Percentiles rank a stretch among this genome's conserved stretches.
These are phyloP conservation scores for Phialophora chinensis DNA, from an alignment of 2,329 filamentous ascomycete genomes.

Conservation along the genomic window DNA sequence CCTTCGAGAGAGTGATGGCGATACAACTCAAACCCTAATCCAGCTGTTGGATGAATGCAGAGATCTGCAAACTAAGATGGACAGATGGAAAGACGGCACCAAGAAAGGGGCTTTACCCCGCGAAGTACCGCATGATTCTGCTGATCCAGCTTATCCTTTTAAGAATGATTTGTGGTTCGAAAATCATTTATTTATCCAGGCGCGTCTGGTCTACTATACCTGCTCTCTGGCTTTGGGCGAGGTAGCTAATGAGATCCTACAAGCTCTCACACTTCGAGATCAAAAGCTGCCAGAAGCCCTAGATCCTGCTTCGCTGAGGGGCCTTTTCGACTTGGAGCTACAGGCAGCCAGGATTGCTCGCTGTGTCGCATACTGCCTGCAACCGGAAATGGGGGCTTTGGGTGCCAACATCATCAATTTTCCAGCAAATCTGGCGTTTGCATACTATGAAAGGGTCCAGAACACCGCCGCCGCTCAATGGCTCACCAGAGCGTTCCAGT, in stretches of 20 bases:
- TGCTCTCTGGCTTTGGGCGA: conserved; percentile 31
- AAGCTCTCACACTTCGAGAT: conserved; percentile 20
- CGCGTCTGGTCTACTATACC: conserved; percentile 35
- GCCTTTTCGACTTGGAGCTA: conserved; percentile 22
- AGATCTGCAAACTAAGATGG: conserved; percentile 27
- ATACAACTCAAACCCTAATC: conserved; percentile 15
- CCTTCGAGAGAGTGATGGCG: conserved; percentile 25
- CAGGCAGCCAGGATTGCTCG: conserved; percentile 34
- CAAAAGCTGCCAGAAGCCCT: conserved; percentile 17
- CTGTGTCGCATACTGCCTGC: conserved; percentile 34
- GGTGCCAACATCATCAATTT: conserved; percentile 37
- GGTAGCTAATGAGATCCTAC: conserved; percentile 29
- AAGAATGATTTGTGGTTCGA: conserved; percentile 34
- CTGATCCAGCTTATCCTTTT: conserved; percentile 35
- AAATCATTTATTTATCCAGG: conserved; percentile 37
- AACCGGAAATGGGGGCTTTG: conserved; percentile 36
- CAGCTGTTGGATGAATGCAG: conserved; percentile 25
- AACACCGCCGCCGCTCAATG: conserved; percentile 26
- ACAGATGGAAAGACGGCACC: conserved; percentile 33
- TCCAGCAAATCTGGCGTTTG: conserved; percentile 32
- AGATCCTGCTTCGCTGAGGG: conserved; percentile 11
- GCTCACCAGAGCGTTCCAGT: conserved; percentile 27
- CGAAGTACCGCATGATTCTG: conserved; percentile 27
- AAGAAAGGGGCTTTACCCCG: conserved; percentile 29
- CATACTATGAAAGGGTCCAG: conserved; percentile 28